These are phyloP conservation scores for Globisporangium sylvaticum DNA, from an alignment of 352 stramenopile genomes.

Conservation along the genomic window DNA sequence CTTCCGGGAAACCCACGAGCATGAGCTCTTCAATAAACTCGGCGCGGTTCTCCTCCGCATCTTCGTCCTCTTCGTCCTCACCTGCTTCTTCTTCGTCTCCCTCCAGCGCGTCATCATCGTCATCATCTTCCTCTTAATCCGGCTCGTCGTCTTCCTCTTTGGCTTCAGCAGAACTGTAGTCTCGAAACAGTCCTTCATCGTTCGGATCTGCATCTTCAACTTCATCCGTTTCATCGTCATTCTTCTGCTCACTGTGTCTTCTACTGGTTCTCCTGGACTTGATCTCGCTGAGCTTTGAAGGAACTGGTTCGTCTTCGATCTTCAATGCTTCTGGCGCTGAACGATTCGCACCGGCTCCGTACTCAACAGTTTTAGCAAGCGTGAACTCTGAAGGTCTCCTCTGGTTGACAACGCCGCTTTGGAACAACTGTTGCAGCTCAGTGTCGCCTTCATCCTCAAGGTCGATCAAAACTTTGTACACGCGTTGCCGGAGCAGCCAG, in stretches of 20 bases:
- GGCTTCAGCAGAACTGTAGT: neutral
- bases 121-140: slow-evolving; percentile 10
- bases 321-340: neutral
- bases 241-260: neutral
- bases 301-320: neutral
- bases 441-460: slow-evolving; percentile 26
- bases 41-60: slow-evolving; percentile 41
- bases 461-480: slow-evolving; percentile 38
- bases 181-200: neutral
- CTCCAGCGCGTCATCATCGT: slow-evolving; percentile 8
- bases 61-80: slow-evolving; percentile 47
- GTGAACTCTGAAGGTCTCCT: neutral
- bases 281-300: neutral
- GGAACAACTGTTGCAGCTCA: slow-evolving; percentile 19
- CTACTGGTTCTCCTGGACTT: neutral
- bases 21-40: slow-evolving; percentile 91
- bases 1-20: slow-evolving; percentile 91
- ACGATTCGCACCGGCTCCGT: too few species aligned
- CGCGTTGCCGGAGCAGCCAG: slow-evolving; percentile 36
- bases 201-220: neutral
- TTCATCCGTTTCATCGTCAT: neutral
- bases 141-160: neutral
- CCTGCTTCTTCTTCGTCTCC: slow-evolving; percentile 42
- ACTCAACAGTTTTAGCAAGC: neutral
- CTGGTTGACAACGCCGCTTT: too few species aligned